Conservation (phyloP, 441 rosid genomes). For the Theobroma grandiflorum region DNA sequence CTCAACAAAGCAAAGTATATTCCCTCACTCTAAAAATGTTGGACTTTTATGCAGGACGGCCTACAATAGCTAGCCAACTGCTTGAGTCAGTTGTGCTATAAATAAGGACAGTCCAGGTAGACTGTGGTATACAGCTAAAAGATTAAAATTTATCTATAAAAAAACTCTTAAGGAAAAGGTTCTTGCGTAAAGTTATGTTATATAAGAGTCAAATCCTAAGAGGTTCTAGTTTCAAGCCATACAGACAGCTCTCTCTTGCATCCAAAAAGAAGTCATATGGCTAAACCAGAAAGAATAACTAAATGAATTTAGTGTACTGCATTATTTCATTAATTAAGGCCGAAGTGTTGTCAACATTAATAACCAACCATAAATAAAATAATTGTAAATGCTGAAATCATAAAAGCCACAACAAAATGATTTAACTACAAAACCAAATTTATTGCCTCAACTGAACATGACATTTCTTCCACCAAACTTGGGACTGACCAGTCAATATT, state of each 20-base stretch:
- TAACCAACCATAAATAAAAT: neutral
- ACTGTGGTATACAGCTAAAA: neutral
- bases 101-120: neutral
- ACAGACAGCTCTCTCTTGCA: neutral
- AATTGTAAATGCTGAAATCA: neutral
- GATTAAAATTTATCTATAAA: neutral
- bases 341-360: neutral
- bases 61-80: neutral
- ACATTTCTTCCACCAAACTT: neutral
- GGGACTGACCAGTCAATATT: neutral
- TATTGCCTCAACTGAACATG: neutral
- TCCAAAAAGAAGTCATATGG: too few species aligned
- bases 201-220: neutral
- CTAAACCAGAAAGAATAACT: too few species aligned
- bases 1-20: neutral
- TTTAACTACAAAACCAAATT: neutral
- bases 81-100: neutral
- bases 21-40: neutral
- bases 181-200: too few species aligned
- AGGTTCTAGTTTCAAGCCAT: neutral
- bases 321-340: too few species aligned
- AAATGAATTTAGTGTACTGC: neutral
- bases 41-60: neutral
- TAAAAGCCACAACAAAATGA: neutral
- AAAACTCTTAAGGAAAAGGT: too few species aligned